Conservation (phyloP, 768 basidiomycete genomes). For the Termitomyces sp. region DNA sequence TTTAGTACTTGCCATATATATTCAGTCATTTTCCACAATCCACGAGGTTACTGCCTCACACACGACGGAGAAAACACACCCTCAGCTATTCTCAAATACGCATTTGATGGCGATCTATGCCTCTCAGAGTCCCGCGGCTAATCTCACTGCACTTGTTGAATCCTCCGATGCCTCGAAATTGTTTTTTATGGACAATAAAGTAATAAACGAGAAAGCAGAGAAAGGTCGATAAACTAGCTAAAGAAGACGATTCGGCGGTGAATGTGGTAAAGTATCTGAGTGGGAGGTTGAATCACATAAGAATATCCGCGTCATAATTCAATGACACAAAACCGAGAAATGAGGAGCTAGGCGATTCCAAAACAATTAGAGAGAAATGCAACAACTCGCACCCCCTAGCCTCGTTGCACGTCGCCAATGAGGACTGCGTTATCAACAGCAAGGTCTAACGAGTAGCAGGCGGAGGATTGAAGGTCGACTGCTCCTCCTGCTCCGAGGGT, state of each 20-base stretch:
- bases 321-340: background rate
- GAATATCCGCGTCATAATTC: background rate
- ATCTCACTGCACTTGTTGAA: background rate
- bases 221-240: conserved; percentile 1
- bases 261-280: background rate
- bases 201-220: background rate
- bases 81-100: background rate
- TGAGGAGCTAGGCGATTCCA: background rate
- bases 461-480: conserved; percentile 24
- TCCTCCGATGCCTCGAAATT: background rate
- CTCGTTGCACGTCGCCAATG: background rate
- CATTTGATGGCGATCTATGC: background rate
- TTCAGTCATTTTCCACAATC: background rate
- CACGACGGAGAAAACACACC: background rate
- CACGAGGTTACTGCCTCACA: background rate
- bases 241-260: background rate
- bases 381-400: background rate
- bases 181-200: conserved; percentile 2
- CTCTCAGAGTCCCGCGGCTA: background rate
- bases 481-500: conserved; percentile 33
- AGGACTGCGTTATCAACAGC: background rate
- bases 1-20: too few species aligned
- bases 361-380: background rate
- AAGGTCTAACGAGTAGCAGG: conserved; percentile 1
- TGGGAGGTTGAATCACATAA: background rate